These are phyloP conservation scores for Scutellaria minor DNA, from an alignment of 257 asterid genomes.

Conservation along the genomic window DNA sequence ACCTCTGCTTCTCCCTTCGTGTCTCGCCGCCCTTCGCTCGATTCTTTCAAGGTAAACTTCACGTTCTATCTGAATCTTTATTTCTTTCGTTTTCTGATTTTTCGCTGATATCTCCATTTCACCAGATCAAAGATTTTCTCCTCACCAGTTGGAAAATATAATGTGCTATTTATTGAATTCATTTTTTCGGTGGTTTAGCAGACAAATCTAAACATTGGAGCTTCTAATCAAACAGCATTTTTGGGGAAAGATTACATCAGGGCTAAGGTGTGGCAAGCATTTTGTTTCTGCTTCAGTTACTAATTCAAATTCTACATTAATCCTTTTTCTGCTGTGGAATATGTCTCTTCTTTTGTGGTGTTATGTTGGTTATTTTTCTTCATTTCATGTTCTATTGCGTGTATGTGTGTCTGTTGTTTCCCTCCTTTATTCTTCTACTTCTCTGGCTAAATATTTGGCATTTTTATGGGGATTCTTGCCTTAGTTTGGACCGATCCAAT, in stretches of 20 bases:
- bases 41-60: slow-evolving; percentile 48
- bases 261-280: slow-evolving; percentile 52
- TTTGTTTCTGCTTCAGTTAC: slow-evolving; percentile 17
- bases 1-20: slow-evolving; percentile 43
- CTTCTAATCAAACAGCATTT: slow-evolving; percentile 42
- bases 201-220: slow-evolving; percentile 50
- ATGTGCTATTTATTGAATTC: neutral
- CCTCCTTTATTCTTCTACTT: no score
- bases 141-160: neutral
- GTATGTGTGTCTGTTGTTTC: neutral
- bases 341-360: neutral
- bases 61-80: neutral
- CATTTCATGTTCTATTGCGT: neutral
- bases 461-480: neutral
- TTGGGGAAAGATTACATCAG: slow-evolving; percentile 45
- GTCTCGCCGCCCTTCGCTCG: slow-evolving; percentile 40
- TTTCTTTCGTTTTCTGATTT: neutral
- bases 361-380: neutral
- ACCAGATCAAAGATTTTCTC: neutral
- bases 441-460: neutral
- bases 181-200: slow-evolving; percentile 38
- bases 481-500: neutral
- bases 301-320: neutral
- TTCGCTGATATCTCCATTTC: neutral
- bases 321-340: neutral